phyloP scores from a whole-genome alignment of 2,329 filamentous ascomycete species.

The Sporothrix schenckii region DNA sequence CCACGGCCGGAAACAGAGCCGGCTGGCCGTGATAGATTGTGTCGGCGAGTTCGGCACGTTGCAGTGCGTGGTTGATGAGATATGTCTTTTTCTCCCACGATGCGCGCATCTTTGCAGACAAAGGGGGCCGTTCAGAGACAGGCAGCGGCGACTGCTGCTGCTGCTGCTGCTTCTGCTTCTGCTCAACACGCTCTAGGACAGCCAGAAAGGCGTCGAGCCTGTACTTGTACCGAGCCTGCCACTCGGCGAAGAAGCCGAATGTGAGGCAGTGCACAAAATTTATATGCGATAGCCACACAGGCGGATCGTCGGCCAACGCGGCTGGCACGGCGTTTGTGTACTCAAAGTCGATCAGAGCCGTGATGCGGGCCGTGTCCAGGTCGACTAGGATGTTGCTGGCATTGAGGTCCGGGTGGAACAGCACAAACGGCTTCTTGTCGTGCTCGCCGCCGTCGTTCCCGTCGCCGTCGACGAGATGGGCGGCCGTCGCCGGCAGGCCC shows the following conservation, averaged over 20 bases:
- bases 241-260: neutral
- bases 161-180: neutral
- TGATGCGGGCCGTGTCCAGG: constrained; percentile 44
- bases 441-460: neutral
- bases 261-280: neutral
- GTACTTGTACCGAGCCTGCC: neutral
- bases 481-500: neutral
- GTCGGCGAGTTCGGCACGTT: neutral
- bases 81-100: constrained; percentile 1
- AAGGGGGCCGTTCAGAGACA: neutral
- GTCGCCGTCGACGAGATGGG: constrained; percentile 3
- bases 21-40: constrained; percentile 9
- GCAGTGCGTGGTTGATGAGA: neutral
- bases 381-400: constrained; percentile 48
- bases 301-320: constrained; percentile 42
- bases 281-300: constrained; percentile 43
- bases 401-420: constrained; percentile 47
- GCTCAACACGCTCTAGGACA: neutral
- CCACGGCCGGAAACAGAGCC: neutral
- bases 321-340: constrained; percentile 48
- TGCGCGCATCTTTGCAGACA: neutral
- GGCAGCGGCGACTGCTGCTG: neutral
- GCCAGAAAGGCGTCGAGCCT: neutral
- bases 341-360: constrained; percentile 47
- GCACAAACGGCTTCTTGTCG: neutral